Evolutionary conservation across 129 eudicot species (phyloP), one percentile per base, ranked within the genome.

Genomic region (Logfia minima): DNA sequence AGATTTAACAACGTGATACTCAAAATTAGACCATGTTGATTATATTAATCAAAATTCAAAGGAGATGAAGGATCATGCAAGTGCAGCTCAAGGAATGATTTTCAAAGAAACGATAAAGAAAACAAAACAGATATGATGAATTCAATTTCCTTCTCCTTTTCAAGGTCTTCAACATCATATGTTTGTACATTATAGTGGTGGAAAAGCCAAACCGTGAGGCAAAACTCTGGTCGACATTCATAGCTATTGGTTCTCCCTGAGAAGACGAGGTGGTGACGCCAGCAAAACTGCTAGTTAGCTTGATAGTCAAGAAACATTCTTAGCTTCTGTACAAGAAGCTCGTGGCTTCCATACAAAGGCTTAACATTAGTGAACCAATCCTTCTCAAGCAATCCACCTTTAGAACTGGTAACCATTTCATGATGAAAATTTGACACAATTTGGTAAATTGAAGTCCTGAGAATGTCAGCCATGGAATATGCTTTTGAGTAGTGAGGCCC

Each of bases 381-480:
- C 83, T 89, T 91, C 66, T 91, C 90, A 59, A 90, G 88, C 76
- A 79, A 70, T 72, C 97, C 98, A 11, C 78, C 76, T 76, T 90
- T 93, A 6, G 79, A 85, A 80, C 97, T 89, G 23, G 63, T 81
- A 23, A 70, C 31, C 96, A 95, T 89, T 86, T 91, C 96, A 7
- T 81, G 77, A 55, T 89, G 96, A 43, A 95, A 95, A 67, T 77
- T 81, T 14, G 96, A 87, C 61, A 89, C 96, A 51, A 95, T 86
- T 76, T 78, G 80, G 84, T 95, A 91, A 8, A 95, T 82, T 55
- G 94, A 91, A 35, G 89, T 91, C 83, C 80, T 89, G 56, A 95
- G 81, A 58, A 91, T 83, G 69, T 95, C 99, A 35, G 94, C 97
- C 86, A 88, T 75, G 63, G 90, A 74, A 75, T 89, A 89, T 7